Percentiles rank a stretch among this genome's conserved stretches.
Conservation (phyloP, 495 filamentous ascomycete species). For the Mytilinidion resinicola region DNA sequence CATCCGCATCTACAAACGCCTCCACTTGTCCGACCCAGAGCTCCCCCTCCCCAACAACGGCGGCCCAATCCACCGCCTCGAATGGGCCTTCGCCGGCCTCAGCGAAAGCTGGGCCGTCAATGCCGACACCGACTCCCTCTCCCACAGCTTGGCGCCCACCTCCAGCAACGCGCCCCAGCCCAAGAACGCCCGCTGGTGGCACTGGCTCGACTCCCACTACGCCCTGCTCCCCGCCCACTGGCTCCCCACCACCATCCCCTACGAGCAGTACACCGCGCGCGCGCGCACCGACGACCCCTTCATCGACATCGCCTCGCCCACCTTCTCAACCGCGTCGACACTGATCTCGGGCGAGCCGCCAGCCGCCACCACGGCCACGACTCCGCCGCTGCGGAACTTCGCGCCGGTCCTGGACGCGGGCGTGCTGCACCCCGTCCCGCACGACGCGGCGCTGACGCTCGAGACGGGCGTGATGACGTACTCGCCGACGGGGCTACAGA, state of each 20-base stretch:
- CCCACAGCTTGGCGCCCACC: background rate
- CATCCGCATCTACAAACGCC: constrained; percentile 15
- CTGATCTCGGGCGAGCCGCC: too few relatives aligned
- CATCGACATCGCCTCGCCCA: too few relatives aligned
- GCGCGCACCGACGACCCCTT: too few relatives aligned
- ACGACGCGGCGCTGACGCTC: background rate
- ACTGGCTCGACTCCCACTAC: constrained; percentile 19
- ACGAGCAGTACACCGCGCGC: too few relatives aligned
- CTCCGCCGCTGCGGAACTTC: background rate
- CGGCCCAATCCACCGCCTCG: background rate
- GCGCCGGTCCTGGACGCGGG: constrained; percentile 16
- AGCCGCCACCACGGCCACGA: too few relatives aligned
- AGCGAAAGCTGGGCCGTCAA: background rate
- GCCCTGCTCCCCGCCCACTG: too few relatives aligned
- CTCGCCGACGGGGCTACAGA: background rate
- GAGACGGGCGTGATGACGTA: constrained; percentile 9
- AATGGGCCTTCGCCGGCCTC: constrained; percentile 23
- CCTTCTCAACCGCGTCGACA: too few relatives aligned
- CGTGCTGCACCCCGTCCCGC: constrained; percentile 15
- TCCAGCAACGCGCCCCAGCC: background rate
- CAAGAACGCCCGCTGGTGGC: constrained; percentile 8
- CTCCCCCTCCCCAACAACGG: constrained; percentile 1
- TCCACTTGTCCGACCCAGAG: background rate
- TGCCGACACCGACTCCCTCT: background rate
- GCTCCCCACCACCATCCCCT: too few relatives aligned